Base-by-base conservation (phyloP, 2,329 filamentous ascomycete genomes). In the Fusarium anthophilum region DNA sequence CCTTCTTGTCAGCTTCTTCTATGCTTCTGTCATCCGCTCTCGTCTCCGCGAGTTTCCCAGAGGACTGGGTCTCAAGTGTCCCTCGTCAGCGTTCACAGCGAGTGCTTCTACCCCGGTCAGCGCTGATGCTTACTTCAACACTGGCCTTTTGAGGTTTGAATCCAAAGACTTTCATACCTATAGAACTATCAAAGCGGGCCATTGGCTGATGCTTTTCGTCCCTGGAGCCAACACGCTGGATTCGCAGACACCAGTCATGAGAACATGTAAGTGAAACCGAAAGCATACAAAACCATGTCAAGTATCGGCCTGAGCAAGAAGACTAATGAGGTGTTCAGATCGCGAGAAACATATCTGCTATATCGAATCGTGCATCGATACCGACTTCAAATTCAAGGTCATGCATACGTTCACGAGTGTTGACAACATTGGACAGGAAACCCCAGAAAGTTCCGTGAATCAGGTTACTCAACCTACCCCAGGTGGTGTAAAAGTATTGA, bases 1-100 rank as follows among this genome's bases (percentile, higher is more conserved):
- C 79, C 86, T 98, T 5, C 87, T 98, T 2, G 83, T 97, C 53
- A 95, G 91, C 81, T 93, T 98, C 79, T 95, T 94, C 80, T 96
- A 95, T 78, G 79, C 84, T 18, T 89, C 90, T 53, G 85, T 91
- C 11, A 65, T 66, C 15, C 70, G 55, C 18, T 82, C 81, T 39
- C 80, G 74, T 3, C 80, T 87, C 28, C 84, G 86, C 12, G 81
- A 86, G 43, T 84, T 86, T 59, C 87, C 87, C 0, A 70, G 74
- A 2, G 86, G 87, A 2, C 76, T 87, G 20, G 76, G 74, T 5
- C 75, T 86, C n/a, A 82, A 79, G 55, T 80, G 81, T 15, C 79
- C 81, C 18, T 17, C 61, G 17, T 72, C 72, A 15, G 71, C 60
- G 17, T 64, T 54, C 8, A 28, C 13, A 32, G n/a, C 55, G 24